Evolutionary conservation across 768 basidiomycete species (phyloP), one percentile per base, ranked within the genome.

Genomic region (Suillus spraguei): DNA sequence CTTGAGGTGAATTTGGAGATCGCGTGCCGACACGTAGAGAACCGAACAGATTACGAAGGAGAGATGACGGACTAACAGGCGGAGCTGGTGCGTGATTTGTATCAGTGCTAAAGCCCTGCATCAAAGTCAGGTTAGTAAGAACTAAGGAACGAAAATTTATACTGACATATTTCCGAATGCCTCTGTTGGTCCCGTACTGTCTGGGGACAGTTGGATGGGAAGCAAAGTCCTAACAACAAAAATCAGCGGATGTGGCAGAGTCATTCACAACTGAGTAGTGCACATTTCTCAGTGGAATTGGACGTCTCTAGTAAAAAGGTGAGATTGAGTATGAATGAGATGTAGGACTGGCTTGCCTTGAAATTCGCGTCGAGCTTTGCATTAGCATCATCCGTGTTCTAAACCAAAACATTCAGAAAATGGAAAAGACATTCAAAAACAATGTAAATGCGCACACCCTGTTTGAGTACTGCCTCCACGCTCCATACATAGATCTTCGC

Each of bases 151-250:
- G 4, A 13, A 46, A 46, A 4, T 2, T 10, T 11, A 46, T n/a
- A 22, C 44, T 22, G 10, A 46, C 73, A 7, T 62, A 33, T 4
- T 33, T 35, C 14, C 28, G 24, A 1, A 22, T 4, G n/a, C 54
- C 38, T 24, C 35, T 42, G 59, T 80, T 74, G 47, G 69, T 69
- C 9, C 63, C 10, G 9, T 20, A 20, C 44, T 46, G n/a, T 46
- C 22, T 22, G n/a, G 44, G 22, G n/a, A 46, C n/a, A 8, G 9
- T 20, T 9, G 20, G 42, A 10, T 8, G 42, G 3, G 4, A 44
- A 17, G 17, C 8, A 44, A 44, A 20, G 42, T 4, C 8, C 17
- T 44, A 44, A 20, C 42, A 9, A 44, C 14, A 41, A 5, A 16
- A 20, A 20, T 44, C 8, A 20, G 42, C 3, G 8, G 20, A 44